Evolutionary conservation across 163 green algal genomes (phyloP).

Genomic region (Prototheca wickerhamii): DNA sequence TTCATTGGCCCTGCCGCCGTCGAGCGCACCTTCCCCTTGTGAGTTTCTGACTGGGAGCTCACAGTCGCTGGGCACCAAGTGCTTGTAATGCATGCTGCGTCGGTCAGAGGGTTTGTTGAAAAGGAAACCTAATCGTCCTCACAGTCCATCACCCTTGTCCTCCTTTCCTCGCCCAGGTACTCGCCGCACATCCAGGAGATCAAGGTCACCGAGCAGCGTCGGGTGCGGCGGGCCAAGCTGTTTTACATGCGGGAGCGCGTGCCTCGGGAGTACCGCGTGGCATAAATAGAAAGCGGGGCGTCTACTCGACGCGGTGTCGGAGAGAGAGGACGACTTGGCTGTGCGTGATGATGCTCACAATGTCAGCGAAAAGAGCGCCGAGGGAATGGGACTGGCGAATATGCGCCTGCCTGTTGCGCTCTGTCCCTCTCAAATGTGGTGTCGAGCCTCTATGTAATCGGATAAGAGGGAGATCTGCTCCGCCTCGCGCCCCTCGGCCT

Average conservation of each 20-base stretch:
- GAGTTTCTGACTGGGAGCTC: conserved; percentile 6
- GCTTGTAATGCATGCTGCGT: neutral
- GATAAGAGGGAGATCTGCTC: neutral
- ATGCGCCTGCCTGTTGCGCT: neutral
- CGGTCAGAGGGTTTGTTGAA: neutral
- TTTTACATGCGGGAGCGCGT: conserved; percentile 40
- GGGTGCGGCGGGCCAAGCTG: conserved; percentile 44
- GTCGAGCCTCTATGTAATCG: neutral
- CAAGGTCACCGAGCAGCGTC: conserved; percentile 26
- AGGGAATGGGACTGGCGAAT: too few relatives aligned
- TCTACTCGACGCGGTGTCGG: too few relatives aligned
- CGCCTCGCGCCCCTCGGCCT: neutral
- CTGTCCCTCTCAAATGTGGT: neutral
- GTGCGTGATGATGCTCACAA: too few relatives aligned
- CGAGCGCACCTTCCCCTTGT: conserved; percentile 63
- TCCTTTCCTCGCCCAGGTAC: conserved; percentile 28
- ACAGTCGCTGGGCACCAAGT: neutral
- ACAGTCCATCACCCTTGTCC: neutral
- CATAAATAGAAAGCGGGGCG: neutral
- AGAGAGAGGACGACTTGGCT: too few relatives aligned
- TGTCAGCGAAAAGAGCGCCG: too few relatives aligned
- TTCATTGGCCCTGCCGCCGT: conserved; percentile 37
- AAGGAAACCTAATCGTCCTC: neutral
- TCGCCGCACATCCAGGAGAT: conserved; percentile 45
- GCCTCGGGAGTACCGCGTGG: conserved; percentile 22